A percentile compares a stretch with the other conserved stretches of the same genome.
Evolutionary conservation across 176 grass and related monocot genomes (phyloP).

Genomic region (Saccharum spontaneum): DNA sequence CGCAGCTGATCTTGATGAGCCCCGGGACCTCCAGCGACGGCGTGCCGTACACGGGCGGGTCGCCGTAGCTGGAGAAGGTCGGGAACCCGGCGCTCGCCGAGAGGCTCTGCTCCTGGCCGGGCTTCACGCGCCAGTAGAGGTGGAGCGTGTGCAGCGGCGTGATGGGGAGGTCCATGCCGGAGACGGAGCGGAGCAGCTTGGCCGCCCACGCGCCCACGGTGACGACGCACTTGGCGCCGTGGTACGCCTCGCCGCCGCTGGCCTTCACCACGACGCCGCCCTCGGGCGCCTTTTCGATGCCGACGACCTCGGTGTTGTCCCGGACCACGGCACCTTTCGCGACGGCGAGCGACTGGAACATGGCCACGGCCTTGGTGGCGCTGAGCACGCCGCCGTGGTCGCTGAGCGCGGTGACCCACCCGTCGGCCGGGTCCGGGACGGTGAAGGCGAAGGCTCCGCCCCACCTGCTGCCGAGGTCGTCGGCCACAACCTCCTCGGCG

Average conservation of each 20-base stretch:
- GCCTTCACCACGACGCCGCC: neutral
- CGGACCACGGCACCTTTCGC: conserved; percentile 48
- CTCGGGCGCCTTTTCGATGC: conserved; percentile 15
- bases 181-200: conserved; percentile 45
- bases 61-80: conserved; percentile 84
- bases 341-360: conserved; percentile 82
- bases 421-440: conserved; percentile 21
- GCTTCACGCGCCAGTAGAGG: conserved; percentile 81
- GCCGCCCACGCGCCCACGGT: conserved; percentile 63
- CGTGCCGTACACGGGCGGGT: conserved; percentile 75
- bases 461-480: neutral
- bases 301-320: conserved; percentile 58
- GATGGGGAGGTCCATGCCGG: conserved; percentile 53
- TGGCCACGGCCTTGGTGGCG: conserved; percentile 91
- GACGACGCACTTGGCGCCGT: conserved; percentile 58
- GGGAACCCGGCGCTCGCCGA: conserved; percentile 60
- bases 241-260: conserved; percentile 32
- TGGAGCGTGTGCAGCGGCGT: conserved; percentile 60
- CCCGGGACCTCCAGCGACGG: conserved; percentile 78
- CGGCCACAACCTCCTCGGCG: neutral
- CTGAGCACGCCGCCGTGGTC: conserved; percentile 67
- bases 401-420: conserved; percentile 59
- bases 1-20: conserved; percentile 82
- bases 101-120: conserved; percentile 43
- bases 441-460: neutral